phyloP scores from a whole-genome alignment of 73 alveolate species.

The Paramecium sexaurelia region DNA sequence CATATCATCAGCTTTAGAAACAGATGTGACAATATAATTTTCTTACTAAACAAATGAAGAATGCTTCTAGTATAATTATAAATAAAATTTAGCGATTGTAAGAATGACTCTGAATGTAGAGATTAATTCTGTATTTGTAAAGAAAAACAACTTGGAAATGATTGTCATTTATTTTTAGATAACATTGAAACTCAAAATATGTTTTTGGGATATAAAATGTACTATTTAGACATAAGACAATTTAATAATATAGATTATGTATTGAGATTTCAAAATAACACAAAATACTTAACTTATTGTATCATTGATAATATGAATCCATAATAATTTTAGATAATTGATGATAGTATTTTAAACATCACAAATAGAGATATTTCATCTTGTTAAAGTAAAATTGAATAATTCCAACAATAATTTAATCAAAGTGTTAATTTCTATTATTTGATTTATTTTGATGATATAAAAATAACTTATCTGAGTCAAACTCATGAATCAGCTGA shows the following conservation, averaged over 20 bases:
- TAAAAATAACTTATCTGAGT: background rate
- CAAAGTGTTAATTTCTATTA: background rate
- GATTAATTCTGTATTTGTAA: background rate
- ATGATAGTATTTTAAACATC: background rate
- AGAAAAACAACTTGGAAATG: background rate
- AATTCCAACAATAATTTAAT: background rate
- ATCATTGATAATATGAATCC: background rate
- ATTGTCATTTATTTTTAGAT: background rate
- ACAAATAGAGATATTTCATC: background rate
- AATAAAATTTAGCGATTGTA: background rate
- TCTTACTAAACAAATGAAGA: background rate
- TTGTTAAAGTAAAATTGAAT: background rate
- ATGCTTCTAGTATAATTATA: background rate
- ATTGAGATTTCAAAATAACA: background rate
- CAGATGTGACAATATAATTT: background rate
- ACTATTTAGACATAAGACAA: background rate
- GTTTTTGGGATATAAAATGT: background rate
- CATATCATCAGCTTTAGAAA: background rate
- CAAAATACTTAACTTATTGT: background rate
- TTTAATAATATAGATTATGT: background rate
- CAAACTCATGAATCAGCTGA: background rate
- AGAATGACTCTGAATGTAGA: background rate
- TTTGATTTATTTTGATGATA: background rate
- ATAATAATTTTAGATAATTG: background rate
- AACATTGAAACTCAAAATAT: background rate